A percentile compares a stretch with the other conserved stretches of the same genome.
These are phyloP conservation scores for Psophocarpus tetragonolobus DNA, from an alignment of 306 rosid species.

Conservation along the genomic window DNA sequence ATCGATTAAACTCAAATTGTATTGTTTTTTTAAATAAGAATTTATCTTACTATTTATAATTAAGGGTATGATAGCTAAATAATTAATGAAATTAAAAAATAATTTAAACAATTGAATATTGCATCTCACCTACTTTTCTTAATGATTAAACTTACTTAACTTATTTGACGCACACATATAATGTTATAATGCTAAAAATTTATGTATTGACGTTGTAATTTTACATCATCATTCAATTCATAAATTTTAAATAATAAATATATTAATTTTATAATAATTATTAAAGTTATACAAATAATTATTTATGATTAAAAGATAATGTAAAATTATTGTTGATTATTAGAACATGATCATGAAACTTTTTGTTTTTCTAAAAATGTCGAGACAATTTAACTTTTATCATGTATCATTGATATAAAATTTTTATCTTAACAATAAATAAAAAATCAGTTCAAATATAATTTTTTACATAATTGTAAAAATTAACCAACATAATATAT, in stretches of 20 bases:
- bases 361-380: neutral
- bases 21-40: neutral
- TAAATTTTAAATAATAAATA: too few relatives aligned
- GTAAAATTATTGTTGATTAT: too few relatives aligned
- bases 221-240: too few relatives aligned
- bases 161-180: neutral
- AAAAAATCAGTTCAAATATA: neutral
- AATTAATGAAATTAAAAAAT: too few relatives aligned
- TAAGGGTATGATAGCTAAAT: neutral
- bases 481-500: neutral
- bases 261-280: too few relatives aligned
- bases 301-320: too few relatives aligned
- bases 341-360: too few relatives aligned
- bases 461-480: neutral
- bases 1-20: too few relatives aligned
- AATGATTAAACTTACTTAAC: too few relatives aligned
- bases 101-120: neutral
- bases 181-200: neutral
- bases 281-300: too few relatives aligned
- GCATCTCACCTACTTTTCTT: too few relatives aligned
- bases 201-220: too few relatives aligned
- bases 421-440: neutral
- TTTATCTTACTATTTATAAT: neutral
- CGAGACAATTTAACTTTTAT: neutral
- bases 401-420: neutral